phyloP scores from a whole-genome alignment of 2,329 filamentous ascomycete genomes.

The Metarhizium anisopliae region DNA sequence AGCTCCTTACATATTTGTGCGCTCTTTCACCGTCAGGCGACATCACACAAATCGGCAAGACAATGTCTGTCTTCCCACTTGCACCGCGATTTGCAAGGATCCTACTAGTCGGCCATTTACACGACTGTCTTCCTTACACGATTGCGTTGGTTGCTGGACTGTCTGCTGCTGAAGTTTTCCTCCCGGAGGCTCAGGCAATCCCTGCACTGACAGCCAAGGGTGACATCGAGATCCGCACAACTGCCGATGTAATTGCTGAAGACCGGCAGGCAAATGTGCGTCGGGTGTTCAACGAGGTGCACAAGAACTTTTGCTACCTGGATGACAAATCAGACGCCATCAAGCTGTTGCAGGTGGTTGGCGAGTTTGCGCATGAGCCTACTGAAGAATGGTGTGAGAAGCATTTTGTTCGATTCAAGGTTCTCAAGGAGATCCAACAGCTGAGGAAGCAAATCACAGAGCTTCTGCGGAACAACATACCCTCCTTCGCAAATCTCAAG shows the following conservation, averaged over 20 bases:
- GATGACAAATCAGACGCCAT: slow-evolving; percentile 82
- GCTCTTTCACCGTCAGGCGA: slow-evolving; percentile 64
- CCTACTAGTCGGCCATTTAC: slow-evolving; percentile 75
- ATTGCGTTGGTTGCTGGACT: slow-evolving; percentile 83
- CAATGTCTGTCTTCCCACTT: slow-evolving; percentile 82
- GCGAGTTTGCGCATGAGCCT: slow-evolving; percentile 71
- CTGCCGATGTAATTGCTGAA: slow-evolving; percentile 63
- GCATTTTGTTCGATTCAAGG: slow-evolving; percentile 82
- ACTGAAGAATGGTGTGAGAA: slow-evolving; percentile 66
- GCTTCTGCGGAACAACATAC: slow-evolving; percentile 67
- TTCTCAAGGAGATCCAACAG: slow-evolving; percentile 76
- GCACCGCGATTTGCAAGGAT: slow-evolving; percentile 88
- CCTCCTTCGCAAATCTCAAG: slow-evolving; percentile 49
- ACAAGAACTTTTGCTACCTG: slow-evolving; percentile 68
- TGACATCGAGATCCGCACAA: slow-evolving; percentile 44
- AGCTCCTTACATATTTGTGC: slow-evolving; percentile 74
- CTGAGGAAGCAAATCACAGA: slow-evolving; percentile 75
- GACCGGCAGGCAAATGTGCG: slow-evolving; percentile 57
- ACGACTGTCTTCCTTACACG: slow-evolving; percentile 75
- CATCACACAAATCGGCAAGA: slow-evolving; percentile 69
- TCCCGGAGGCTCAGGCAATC: slow-evolving; percentile 71
- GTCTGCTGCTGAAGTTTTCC: slow-evolving; percentile 79
- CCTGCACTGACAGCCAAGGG: slow-evolving; percentile 42
- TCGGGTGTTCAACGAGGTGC: slow-evolving; percentile 57
- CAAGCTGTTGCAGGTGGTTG: slow-evolving; percentile 81